A percentile compares a stretch with the other conserved stretches of the same genome.
Conservation (phyloP, 2,329 filamentous ascomycete genomes). For the Talaromyces piceae region DNA sequence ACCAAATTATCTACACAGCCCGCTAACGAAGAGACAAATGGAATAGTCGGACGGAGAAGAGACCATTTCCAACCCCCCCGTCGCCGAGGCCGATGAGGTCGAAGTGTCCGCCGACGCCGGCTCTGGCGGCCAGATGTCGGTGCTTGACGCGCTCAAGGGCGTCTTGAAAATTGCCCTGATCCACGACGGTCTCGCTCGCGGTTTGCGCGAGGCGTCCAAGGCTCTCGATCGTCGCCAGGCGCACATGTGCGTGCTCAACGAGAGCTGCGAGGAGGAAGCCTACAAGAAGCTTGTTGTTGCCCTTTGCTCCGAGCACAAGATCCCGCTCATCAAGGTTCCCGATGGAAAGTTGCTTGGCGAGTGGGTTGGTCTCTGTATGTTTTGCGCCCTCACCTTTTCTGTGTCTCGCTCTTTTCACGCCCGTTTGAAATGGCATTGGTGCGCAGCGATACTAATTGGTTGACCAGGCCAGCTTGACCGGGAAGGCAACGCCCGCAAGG, state of each 20-base stretch:
- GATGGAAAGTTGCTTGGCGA: constrained; percentile 99
- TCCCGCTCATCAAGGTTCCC: constrained; percentile 98
- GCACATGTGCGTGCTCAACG: constrained; percentile 99
- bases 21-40: neutral
- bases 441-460: constrained; percentile 3
- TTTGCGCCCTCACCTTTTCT: constrained; percentile 6
- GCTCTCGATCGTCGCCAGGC: constrained; percentile 97
- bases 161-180: constrained; percentile 97
- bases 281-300: constrained; percentile 99
- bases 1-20: neutral
- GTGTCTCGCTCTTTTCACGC: constrained; percentile 3
- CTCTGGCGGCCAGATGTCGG: constrained; percentile 78
- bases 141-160: constrained; percentile 97
- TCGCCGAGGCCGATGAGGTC: constrained; percentile 74
- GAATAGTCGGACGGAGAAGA: constrained; percentile 99
- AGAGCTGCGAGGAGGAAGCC: constrained; percentile 99
- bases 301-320: constrained; percentile 99
- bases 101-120: constrained; percentile 88
- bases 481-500: constrained; percentile 98
- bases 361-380: constrained; percentile 99
- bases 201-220: constrained; percentile 97
- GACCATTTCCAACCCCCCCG: constrained; percentile 64
- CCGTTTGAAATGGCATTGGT: neutral
- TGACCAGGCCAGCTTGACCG: constrained; percentile 88
- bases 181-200: constrained; percentile 98